Conservation (phyloP, 192 early-diverging fungal species). For the Chytriomyces sp. region DNA sequence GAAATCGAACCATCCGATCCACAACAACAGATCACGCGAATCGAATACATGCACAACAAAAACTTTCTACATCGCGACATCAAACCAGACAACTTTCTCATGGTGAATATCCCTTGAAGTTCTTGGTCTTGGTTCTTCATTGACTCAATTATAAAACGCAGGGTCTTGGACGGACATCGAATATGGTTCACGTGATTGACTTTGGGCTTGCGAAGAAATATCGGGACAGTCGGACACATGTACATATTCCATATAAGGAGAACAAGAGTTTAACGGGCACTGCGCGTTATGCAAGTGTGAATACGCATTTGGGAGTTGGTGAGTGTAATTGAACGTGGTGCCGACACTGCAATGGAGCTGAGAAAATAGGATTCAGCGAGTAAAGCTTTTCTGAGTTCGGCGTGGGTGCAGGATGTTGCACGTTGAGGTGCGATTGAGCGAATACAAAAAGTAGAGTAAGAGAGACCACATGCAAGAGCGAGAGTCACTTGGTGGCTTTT, state of each 20-base stretch:
- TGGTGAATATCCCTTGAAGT: constrained; percentile 42
- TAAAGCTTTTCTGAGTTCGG: neutral
- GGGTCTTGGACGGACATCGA: constrained; percentile 59
- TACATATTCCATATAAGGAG: constrained; percentile 68
- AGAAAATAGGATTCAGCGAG: neutral
- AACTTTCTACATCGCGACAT: constrained; percentile 70
- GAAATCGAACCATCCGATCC: neutral
- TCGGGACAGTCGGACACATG: constrained; percentile 58
- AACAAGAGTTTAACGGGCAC: constrained; percentile 69
- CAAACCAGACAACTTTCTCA: constrained; percentile 66
- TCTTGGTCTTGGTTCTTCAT: neutral
- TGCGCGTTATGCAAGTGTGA: constrained; percentile 61
- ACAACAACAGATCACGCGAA: constrained; percentile 54
- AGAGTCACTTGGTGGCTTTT: too few relatives aligned
- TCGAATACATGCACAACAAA: constrained; percentile 67
- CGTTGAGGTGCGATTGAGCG: too few relatives aligned
- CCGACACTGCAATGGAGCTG: neutral
- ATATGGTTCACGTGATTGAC: constrained; percentile 66
- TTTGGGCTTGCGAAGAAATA: constrained; percentile 70
- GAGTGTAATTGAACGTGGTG: neutral
- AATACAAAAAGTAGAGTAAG: too few relatives aligned
- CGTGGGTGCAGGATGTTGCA: too few relatives aligned
- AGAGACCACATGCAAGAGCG: too few relatives aligned
- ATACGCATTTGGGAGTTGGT: constrained; percentile 65
- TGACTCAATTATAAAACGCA: neutral